Conservation (phyloP, 2,329 filamentous ascomycete species). For the Cryphonectria naterciae region DNA sequence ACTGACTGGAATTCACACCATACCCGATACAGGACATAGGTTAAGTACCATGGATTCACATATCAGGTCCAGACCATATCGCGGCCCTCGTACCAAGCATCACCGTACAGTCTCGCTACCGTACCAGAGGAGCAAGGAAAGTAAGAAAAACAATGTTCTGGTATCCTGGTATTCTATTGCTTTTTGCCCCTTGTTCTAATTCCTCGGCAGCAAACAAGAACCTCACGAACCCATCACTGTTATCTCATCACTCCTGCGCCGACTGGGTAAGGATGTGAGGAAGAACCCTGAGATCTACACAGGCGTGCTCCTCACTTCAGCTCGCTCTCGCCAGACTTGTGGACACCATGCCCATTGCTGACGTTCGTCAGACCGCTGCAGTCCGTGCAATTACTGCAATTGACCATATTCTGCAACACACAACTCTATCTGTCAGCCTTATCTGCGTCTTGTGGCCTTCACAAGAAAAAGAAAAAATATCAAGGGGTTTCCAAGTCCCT, state of each 20-base stretch:
- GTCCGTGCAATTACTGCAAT: conserved; percentile 26
- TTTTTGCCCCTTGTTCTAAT: neutral
- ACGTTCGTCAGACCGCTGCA: conserved; percentile 20
- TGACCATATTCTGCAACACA: conserved; percentile 15
- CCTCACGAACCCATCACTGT: neutral
- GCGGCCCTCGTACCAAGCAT: too few relatives aligned
- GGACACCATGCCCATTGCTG: conserved; percentile 22
- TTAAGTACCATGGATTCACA: neutral
- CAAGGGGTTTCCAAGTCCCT: neutral
- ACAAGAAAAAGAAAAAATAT: too few relatives aligned
- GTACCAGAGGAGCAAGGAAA: too few relatives aligned
- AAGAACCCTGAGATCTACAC: neutral
- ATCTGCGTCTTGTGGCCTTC: neutral
- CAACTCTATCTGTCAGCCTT: neutral
- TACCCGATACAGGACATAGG: too few relatives aligned
- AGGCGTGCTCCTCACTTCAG: conserved; percentile 8
- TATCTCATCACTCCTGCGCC: neutral
- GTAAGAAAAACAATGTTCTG: neutral
- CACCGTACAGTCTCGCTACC: too few relatives aligned
- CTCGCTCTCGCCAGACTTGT: conserved; percentile 13
- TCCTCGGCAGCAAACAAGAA: neutral
- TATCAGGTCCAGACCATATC: too few relatives aligned
- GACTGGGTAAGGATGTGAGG: neutral
- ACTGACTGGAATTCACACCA: too few relatives aligned
- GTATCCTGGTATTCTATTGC: neutral